Evolutionary conservation across 257 asterid genomes (phyloP).

Genomic region (Phtheirospermum japonicum): DNA sequence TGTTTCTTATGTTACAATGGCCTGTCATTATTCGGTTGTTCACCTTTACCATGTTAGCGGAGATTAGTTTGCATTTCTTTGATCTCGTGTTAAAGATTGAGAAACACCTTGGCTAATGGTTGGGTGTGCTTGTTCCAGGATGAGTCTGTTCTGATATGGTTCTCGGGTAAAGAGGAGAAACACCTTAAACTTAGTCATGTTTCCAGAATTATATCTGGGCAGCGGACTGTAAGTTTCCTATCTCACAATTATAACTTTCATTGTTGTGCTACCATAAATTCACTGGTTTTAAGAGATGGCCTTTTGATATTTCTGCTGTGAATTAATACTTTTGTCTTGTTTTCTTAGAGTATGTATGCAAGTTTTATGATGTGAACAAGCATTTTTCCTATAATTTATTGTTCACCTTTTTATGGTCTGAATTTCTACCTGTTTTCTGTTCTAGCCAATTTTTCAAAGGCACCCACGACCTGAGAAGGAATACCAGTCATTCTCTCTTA

Average conservation of each 20-base stretch:
- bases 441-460: constrained; percentile 92
- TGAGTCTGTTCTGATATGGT: constrained; percentile 94
- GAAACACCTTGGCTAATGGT: constrained; percentile 20
- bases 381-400: constrained; percentile 12
- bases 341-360: constrained; percentile 13
- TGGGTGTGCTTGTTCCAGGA: constrained; percentile 56
- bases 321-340: constrained; percentile 6
- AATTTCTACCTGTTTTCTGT: constrained; percentile 30
- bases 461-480: constrained; percentile 98
- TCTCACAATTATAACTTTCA: constrained; percentile 10
- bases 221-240: constrained; percentile 83
- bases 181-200: constrained; percentile 89
- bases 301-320: constrained; percentile 16
- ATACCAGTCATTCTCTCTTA: constrained; percentile 91
- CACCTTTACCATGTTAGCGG: constrained; percentile 16
- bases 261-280: constrained; percentile 18
- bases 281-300: constrained; percentile 13
- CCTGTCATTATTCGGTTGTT: constrained; percentile 12
- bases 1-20: constrained; percentile 9
- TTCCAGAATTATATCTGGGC: constrained; percentile 94
- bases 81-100: constrained; percentile 18
- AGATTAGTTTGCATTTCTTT: constrained; percentile 9
- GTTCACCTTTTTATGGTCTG: constrained; percentile 21
- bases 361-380: constrained; percentile 14
- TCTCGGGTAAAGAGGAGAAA: constrained; percentile 98